Evolutionary conservation across 306 rosid species (phyloP).

Genomic region (Lablab purpureus): DNA sequence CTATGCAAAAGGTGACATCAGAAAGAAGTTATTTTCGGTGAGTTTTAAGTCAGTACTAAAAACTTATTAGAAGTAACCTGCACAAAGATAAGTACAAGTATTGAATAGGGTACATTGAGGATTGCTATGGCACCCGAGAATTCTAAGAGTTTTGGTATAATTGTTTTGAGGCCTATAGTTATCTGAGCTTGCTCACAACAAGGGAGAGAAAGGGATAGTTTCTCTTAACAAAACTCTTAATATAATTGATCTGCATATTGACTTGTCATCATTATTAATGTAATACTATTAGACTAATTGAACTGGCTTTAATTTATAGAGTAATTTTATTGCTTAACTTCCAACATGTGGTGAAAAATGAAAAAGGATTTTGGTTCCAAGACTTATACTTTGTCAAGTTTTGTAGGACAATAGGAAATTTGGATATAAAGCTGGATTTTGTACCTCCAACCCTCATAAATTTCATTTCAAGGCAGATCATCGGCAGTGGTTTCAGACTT

Average conservation of each 20-base stretch:
- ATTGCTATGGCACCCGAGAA: not conserved
- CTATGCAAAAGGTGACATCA: conserved; percentile 85
- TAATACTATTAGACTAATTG: not conserved
- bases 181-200: not conserved
- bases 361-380: conserved; percentile 14
- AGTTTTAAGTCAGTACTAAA: conserved; percentile 42
- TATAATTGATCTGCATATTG: not conserved
- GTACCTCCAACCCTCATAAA: conserved; percentile 86
- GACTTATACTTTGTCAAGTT: conserved; percentile 34
- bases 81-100: not conserved
- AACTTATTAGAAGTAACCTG: not conserved
- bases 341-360: conserved; percentile 4
- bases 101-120: not conserved
- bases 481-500: conserved; percentile 89
- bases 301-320: conserved; percentile 17
- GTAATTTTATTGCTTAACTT: conserved; percentile 1
- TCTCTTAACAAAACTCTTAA: not conserved
- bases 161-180: not conserved
- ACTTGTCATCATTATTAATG: not conserved
- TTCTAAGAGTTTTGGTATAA: not conserved
- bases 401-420: conserved; percentile 82
- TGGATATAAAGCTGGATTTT: conserved; percentile 94
- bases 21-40: conserved; percentile 95
- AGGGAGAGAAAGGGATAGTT: too few relatives aligned
- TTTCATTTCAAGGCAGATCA: conserved; percentile 92